phyloP scores from a whole-genome alignment of 106 monocot genomes.

The Alisma plantagoaquatica region DNA sequence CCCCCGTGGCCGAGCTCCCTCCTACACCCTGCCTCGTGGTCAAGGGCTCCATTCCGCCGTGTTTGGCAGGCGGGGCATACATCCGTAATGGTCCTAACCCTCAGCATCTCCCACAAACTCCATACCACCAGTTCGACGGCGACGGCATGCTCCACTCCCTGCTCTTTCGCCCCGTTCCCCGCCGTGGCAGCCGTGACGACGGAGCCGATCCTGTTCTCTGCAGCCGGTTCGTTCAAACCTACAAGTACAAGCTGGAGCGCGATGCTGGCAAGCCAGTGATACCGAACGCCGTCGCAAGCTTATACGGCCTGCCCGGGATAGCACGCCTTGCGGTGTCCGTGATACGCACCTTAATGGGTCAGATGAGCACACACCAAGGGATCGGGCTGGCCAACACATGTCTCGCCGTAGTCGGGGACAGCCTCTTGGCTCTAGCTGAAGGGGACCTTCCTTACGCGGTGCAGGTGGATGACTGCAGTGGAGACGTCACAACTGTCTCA shows the following conservation, averaged over 20 bases:
- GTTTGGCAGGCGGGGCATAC: conserved; percentile 15
- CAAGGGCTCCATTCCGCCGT: conserved; percentile 8
- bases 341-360: neutral
- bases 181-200: neutral
- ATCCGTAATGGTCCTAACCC: conserved; percentile 23
- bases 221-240: conserved; percentile 22
- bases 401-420: conserved; percentile 27
- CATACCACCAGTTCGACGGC: conserved; percentile 18
- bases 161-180: conserved; percentile 2
- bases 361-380: conserved; percentile 1
- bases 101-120: conserved; percentile 8
- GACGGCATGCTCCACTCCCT: conserved; percentile 25
- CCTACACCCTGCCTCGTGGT: conserved; percentile 12
- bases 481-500: conserved; percentile 32
- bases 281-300: neutral
- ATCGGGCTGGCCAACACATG: conserved; percentile 46
- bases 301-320: neutral
- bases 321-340: neutral
- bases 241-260: conserved; percentile 5
- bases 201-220: neutral
- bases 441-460: conserved; percentile 55
- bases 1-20: conserved; percentile 11
- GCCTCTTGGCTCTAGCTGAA: conserved; percentile 49
- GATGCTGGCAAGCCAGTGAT: conserved; percentile 3
- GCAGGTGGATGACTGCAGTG: conserved; percentile 11